Evolutionary conservation across 768 basidiomycete genomes (phyloP), one percentile per base, ranked within the genome.

Genomic region (Phallus indusiatus): DNA sequence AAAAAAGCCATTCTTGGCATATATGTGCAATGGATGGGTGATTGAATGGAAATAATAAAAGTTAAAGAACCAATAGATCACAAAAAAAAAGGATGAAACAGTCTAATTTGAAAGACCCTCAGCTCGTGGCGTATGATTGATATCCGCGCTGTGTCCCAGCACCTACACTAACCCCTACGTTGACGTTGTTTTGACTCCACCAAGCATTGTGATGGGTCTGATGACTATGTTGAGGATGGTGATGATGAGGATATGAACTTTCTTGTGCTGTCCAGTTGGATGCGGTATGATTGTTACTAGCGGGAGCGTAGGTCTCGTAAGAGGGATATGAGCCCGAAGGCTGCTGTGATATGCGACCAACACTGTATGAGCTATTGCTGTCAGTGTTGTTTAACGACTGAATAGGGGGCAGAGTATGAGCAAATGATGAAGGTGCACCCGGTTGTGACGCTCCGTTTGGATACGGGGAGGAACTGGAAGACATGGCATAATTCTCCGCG

Each of bases 301-400:
- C 28, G 24, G 47, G 1, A 47, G 42, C 11, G 48, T 46, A 1
- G 50, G 33, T 21, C 22, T 54, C 33, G 47, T 57, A 57, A 17
- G 56, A 21, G 1, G 61, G 61, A 37, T 59, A 48, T 51, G 42
- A 52, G n/a, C 56, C 51, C n/a, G n/a, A n/a, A 33, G 57, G 55
- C 47, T 60, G 53, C 47, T 55, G 49, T 36, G 42, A 48, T 14
- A 47, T 28, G 5, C 48, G 47, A 17, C 17, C 58, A 47, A 24
- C 12, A 24, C 53, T 24, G 47, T n/a, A 8, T 46, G 46, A 28
- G 37, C 36, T 28, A 49, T 34, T 18, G 28, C 48, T 21, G 21
- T 49, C 34, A 22, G 20, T 35, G 10, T 11, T 18, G 16, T 28
- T 28, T 8, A 60, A 51, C 10, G 58, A n/a, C 21, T 60, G 58